A percentile compares a stretch with the other conserved stretches of the same genome.
Conservation (phyloP, 2,329 filamentous ascomycete genomes). For the Pseudogymnoascus pannorum region DNA sequence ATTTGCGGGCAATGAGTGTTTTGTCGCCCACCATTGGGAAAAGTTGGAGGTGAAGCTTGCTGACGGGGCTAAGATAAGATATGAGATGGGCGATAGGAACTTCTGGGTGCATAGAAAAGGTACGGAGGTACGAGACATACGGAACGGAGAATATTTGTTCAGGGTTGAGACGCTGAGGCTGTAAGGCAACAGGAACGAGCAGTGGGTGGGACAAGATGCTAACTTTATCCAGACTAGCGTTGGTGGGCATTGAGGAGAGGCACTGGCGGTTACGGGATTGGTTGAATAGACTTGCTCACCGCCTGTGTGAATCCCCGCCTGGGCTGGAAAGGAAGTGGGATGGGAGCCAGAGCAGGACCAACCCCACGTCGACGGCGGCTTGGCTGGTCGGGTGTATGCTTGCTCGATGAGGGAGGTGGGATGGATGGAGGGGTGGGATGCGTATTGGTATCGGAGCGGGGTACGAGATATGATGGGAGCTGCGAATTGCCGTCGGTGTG, state of each 20-base stretch:
- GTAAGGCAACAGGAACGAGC: not conserved
- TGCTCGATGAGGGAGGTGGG: constrained; percentile 5
- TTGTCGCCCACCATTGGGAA: constrained; percentile 8
- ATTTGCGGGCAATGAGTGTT: not conserved
- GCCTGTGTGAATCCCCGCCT: not conserved
- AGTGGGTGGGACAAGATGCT: not conserved
- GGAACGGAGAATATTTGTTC: constrained; percentile 1
- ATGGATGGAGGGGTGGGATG: constrained; percentile 5
- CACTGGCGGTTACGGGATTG: not conserved
- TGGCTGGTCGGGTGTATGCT: not conserved
- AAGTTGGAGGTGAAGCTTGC: constrained; percentile 5
- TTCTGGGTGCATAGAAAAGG: not conserved
- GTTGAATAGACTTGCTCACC: not conserved
- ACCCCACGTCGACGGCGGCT: constrained; percentile 7
- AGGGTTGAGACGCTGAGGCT: not conserved
- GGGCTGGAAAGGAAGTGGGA: not conserved
- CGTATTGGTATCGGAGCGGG: not conserved
- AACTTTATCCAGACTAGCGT: not conserved
- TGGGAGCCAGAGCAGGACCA: not conserved
- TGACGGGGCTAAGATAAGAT: constrained; percentile 8
- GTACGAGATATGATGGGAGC: not conserved
- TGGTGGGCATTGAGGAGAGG: not conserved
- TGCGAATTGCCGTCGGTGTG: constrained; percentile 2
- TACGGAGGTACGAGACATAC: not conserved
- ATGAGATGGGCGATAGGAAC: not conserved